Evolutionary conservation across 176 grass and related monocot genomes (phyloP), one percentile per base, ranked within the genome.

Genomic region (Calamus simplicifolius): DNA sequence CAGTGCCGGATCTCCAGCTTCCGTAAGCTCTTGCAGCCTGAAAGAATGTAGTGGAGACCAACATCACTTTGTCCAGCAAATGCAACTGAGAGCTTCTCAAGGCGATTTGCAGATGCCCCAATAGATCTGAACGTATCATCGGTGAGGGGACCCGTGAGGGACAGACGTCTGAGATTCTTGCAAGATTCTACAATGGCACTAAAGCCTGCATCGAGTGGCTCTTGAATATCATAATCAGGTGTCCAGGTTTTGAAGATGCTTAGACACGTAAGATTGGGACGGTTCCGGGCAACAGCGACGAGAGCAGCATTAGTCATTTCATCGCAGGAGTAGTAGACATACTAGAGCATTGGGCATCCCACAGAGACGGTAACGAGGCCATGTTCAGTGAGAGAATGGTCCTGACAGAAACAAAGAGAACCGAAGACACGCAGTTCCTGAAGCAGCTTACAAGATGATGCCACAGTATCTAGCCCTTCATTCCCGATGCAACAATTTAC

Each of bases 1-100:
- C 87, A 90, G 60, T 90, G 79, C 75, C 82, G 85, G 43, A 90
- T 85, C 67, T 85, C 87, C 56, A 90, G 82, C 66, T 85, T 90
- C 72, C 79, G 79, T 58, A 90, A 69, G 69, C 75, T 90, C 82
- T 76, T 85, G 75, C 87, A 90, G 49, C 87, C 86, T 56, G 78
- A 79, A 16, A 89, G 81, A 21, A 89, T 81, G 63, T 89, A 75
- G 66, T 85, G 54, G 8, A 89, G 71, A 31, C 86, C 81, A 27
- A 66, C 48, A 54, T 89, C 86, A 1, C 81, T 75, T 18, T 85
- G 52, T 18, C 86, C 86, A 51, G 86, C 78, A 5, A 89, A 89
- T 19, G 86, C 81, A 4, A 89, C 69, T 8, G 86, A 89, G 4
- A 89, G 78, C 86, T 82, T 89, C 78, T 89, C 86, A 29, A 89